A percentile compares a stretch with the other conserved stretches of the same genome.
These are phyloP conservation scores for Sanghuangporus sanghuang DNA, from an alignment of 1,284 basidiomycete species.

Conservation along the genomic window DNA sequence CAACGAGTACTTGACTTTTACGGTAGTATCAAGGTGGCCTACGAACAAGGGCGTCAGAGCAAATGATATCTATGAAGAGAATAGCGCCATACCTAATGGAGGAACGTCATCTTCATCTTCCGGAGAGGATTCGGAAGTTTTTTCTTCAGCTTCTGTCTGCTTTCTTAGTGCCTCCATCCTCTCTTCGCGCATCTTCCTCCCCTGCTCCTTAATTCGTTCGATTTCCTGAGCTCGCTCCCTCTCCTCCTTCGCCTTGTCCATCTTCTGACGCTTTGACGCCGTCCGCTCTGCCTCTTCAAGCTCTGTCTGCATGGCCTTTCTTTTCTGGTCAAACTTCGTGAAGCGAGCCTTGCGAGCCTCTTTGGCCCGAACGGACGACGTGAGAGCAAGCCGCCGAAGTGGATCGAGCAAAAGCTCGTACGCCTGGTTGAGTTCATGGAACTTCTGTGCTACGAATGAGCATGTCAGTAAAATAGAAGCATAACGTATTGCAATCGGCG, in stretches of 20 bases:
- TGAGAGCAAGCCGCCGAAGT: constrained; percentile 75
- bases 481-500: not conserved
- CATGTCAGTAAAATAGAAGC: not conserved
- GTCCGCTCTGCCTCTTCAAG: constrained; percentile 73
- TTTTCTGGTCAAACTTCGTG: constrained; percentile 72
- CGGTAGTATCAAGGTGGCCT: constrained; percentile 68
- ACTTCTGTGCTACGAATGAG: constrained; percentile 57
- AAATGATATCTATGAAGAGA: not conserved
- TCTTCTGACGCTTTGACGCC: constrained; percentile 68
- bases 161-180: constrained; percentile 47
- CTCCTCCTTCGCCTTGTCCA: constrained; percentile 57
- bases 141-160: constrained; percentile 36
- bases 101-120: constrained; percentile 37
- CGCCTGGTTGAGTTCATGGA: constrained; percentile 83
- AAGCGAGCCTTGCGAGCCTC: constrained; percentile 69
- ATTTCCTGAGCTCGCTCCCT: constrained; percentile 55
- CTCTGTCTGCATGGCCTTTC: constrained; percentile 78
- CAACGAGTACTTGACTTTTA: constrained; percentile 63
- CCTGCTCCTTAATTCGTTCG: constrained; percentile 76
- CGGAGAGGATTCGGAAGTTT: constrained; percentile 26
- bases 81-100: constrained; percentile 38
- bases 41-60: constrained; percentile 18
- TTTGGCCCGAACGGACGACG: constrained; percentile 72
- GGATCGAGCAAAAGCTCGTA: constrained; percentile 85
- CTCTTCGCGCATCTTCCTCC: constrained; percentile 66